phyloP scores from a whole-genome alignment of 257 asterid genomes.

The Marsdenia floribunda region DNA sequence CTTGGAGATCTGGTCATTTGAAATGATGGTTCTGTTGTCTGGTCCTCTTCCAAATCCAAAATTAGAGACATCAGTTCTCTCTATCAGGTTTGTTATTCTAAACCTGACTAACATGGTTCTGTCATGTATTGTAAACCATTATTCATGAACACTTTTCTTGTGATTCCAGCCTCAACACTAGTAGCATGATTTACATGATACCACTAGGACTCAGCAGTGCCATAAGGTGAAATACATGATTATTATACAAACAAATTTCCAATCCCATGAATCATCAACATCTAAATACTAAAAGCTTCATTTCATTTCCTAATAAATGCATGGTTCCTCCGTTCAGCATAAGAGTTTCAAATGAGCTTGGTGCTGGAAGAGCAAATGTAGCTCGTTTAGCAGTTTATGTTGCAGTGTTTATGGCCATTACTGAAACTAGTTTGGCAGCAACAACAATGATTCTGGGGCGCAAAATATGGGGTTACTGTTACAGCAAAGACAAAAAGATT shows the following conservation, averaged over 20 bases:
- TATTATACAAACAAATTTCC: not conserved
- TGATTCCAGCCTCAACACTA: slow-evolving; percentile 47
- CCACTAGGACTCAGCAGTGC: slow-evolving; percentile 76
- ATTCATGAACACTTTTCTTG: not conserved
- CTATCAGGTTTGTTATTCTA: slow-evolving; percentile 38
- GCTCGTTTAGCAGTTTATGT: slow-evolving; percentile 52
- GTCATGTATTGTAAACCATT: not conserved
- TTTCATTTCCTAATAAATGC: no score
- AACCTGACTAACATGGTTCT: not conserved
- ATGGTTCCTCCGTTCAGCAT: slow-evolving; percentile 22
- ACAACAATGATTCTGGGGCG: slow-evolving; percentile 37
- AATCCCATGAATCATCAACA: not conserved
- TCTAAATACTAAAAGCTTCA: no score
- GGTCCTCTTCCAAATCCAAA: slow-evolving; percentile 74
- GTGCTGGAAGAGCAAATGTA: slow-evolving; percentile 51
- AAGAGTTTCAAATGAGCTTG: slow-evolving; percentile 65
- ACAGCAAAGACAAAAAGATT: slow-evolving; percentile 41
- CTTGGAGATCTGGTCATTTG: slow-evolving; percentile 75
- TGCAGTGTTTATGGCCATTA: slow-evolving; percentile 43
- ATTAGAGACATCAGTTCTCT: slow-evolving; percentile 66
- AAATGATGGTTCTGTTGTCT: slow-evolving; percentile 65
- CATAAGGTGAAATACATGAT: slow-evolving; percentile 32
- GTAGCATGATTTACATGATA: slow-evolving; percentile 54
- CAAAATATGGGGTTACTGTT: slow-evolving; percentile 59
- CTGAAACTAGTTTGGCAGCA: slow-evolving; percentile 48